Conservation (phyloP, 352 stramenopile species). For the Thalassiosira livingstoniorum region DNA sequence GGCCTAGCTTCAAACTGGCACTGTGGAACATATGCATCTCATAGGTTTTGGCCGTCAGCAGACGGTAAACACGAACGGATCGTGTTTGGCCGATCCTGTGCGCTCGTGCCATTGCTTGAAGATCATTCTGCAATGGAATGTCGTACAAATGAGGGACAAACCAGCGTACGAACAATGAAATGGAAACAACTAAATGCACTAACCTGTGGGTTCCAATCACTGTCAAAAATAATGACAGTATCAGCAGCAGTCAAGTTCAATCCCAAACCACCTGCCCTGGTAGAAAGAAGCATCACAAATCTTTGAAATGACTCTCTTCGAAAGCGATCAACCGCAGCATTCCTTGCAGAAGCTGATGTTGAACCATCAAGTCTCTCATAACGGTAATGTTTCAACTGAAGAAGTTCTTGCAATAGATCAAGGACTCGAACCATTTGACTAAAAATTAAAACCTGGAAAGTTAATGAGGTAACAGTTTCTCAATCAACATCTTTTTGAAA, state of each 20-base stretch:
- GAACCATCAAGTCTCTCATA: conserved; percentile 97
- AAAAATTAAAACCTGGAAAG: conserved; percentile 93
- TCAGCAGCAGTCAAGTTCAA: conserved; percentile 95
- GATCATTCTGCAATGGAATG: conserved; percentile 42
- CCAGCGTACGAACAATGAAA: background rate
- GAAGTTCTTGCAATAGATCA: conserved; percentile 98
- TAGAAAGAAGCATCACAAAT: conserved; percentile 97
- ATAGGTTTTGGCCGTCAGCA: conserved; percentile 99
- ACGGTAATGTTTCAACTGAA: conserved; percentile 88
- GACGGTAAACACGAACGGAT: conserved; percentile 96
- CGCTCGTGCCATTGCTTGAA: conserved; percentile 89
- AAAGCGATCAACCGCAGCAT: conserved; percentile 97
- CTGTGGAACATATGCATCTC: conserved; percentile 99
- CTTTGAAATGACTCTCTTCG: conserved; percentile 97
- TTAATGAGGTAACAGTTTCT: conserved; percentile 2
- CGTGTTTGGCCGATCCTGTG: conserved; percentile 99
- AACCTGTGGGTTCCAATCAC: conserved; percentile 95
- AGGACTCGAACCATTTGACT: conserved; percentile 96
- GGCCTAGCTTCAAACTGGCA: conserved; percentile 96
- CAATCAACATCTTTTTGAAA: conserved; percentile 73
- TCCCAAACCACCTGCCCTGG: conserved; percentile 95
- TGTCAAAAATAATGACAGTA: conserved; percentile 99
- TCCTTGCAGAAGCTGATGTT: conserved; percentile 92
- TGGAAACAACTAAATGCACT: conserved; percentile 5
- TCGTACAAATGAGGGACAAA: background rate